phyloP scores from a whole-genome alignment of 176 grass and related monocot species.

The Elaeis guineensis region DNA sequence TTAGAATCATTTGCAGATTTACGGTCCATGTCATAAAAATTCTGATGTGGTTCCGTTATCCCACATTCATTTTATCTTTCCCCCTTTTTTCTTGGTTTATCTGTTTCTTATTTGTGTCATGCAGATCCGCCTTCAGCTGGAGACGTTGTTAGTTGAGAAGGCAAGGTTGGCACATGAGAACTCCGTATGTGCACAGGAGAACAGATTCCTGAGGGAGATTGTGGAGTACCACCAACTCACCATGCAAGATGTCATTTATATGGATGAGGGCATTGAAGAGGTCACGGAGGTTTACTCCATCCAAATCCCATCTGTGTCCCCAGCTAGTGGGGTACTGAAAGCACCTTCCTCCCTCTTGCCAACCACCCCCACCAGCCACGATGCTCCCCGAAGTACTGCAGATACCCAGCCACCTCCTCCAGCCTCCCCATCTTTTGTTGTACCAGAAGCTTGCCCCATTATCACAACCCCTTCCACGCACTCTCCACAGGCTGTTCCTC shows the following conservation, averaged over 20 bases:
- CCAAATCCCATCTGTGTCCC: constrained; percentile 35
- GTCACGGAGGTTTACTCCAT: constrained; percentile 79
- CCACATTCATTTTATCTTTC: too few relatives aligned
- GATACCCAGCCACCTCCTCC: constrained; percentile 7
- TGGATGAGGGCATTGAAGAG: constrained; percentile 95
- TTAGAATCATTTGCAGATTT: too few relatives aligned
- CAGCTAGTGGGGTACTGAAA: constrained; percentile 14
- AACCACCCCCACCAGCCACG: neutral
- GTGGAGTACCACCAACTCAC: constrained; percentile 98
- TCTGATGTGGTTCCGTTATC: too few relatives aligned
- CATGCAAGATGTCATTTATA: constrained; percentile 94
- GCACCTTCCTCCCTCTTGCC: constrained; percentile 2
- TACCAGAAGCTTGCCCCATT: constrained; percentile 41
- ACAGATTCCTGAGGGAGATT: constrained; percentile 89
- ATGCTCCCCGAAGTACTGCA: constrained; percentile 26
- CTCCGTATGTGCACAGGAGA: constrained; percentile 85
- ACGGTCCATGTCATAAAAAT: too few relatives aligned
- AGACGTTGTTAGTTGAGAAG: constrained; percentile 82
- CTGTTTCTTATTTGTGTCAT: constrained; percentile 9
- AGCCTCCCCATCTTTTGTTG: constrained; percentile 22
- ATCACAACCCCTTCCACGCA: constrained; percentile 32
- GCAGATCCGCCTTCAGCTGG: constrained; percentile 88
- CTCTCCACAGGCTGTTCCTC: neutral
- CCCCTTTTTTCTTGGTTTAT: neutral
- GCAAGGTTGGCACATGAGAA: constrained; percentile 87